These are phyloP conservation scores for Carex sylvatica DNA, from an alignment of 202 grass and related monocot species.

Conservation along the genomic window DNA sequence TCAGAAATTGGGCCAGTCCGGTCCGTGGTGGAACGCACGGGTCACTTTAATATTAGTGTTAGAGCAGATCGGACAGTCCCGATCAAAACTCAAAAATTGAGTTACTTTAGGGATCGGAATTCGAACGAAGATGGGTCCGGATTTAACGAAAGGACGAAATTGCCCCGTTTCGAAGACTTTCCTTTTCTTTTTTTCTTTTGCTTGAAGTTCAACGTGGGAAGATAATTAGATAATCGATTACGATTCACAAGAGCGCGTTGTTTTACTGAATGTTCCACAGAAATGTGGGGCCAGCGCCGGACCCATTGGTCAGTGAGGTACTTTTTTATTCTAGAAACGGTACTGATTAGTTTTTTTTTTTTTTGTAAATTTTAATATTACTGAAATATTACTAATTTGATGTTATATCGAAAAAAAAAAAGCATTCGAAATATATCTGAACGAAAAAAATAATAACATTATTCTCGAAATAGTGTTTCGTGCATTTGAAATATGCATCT, in stretches of 20 bases:
- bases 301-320: neutral
- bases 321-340: no score
- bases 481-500: neutral
- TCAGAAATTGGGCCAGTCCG: no score
- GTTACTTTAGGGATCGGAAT: no score
- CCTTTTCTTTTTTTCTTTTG: neutral
- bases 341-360: neutral
- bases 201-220: neutral
- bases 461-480: neutral
- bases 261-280: neutral
- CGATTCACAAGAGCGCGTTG: neutral
- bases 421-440: neutral
- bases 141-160: conserved; percentile 5
- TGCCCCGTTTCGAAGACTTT: neutral
- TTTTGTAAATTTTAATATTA: neutral
- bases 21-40: no score
- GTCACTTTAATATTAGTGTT: no score
- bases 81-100: no score
- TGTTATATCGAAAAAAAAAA: neutral
- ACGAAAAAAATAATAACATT: neutral
- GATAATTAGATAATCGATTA: neutral
- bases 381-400: neutral
- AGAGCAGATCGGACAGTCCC: no score
- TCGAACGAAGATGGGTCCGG: neutral
- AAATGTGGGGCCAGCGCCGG: neutral